Conservation (phyloP, 169 alveolate genomes). For the Cryptosporidium felis region DNA sequence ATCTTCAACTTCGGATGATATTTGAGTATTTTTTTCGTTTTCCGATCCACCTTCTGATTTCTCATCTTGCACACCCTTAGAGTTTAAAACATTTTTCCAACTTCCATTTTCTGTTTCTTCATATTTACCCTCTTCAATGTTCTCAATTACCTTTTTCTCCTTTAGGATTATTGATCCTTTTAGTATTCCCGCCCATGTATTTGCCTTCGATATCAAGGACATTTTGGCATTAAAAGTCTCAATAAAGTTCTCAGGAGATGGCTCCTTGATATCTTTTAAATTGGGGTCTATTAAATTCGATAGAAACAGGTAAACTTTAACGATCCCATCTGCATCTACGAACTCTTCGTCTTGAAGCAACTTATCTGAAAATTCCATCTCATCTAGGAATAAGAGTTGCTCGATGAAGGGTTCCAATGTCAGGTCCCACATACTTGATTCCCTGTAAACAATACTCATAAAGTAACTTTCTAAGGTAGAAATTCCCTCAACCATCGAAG, state of each 20-base stretch:
- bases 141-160: conserved; percentile 5
- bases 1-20: conserved; percentile 12
- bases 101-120: background rate
- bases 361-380: conserved; percentile 44
- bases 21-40: background rate
- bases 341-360: conserved; percentile 24
- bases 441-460: conserved; percentile 19
- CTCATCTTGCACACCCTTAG: background rate
- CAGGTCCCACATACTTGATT: conserved; percentile 59
- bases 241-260: background rate
- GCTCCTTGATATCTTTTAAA: background rate
- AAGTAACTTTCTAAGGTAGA: conserved; percentile 39
- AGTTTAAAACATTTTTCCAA: background rate
- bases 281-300: conserved; percentile 10
- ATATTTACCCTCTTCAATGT: background rate
- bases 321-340: conserved; percentile 37
- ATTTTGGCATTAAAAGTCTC: background rate
- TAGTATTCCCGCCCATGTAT: conserved; percentile 64
- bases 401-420: conserved; percentile 29
- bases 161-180: conserved; percentile 17
- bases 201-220: conserved; percentile 26
- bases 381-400: conserved; percentile 45
- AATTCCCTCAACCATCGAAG: background rate
- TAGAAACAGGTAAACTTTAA: conserved; percentile 2
- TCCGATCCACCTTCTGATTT: background rate